Evolutionary conservation across 108 stramenopile species (phyloP), one percentile per base, ranked within the genome.

Genomic region (Mayamaea pseudoterrestris): DNA sequence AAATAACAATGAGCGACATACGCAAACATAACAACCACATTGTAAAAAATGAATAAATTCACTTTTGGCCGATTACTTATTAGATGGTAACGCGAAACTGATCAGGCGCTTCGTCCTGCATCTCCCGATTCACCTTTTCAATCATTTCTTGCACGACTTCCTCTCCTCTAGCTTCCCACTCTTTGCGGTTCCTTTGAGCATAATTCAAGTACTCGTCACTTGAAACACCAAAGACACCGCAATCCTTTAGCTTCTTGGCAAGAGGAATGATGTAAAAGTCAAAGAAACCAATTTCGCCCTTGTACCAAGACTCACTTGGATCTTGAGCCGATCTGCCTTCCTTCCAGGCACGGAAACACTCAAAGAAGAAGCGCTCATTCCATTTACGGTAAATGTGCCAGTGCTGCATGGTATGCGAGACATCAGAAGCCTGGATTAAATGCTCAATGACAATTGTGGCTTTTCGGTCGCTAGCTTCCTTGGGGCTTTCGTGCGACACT

Each of bases 401-500:
- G 44, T 65, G 60, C 35, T 71, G 70, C 65, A 71, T 71, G 5
- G 70, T 66, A 30, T 71, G 70, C 12, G 61, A 40, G 12, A 71
- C 59, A 49, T 71, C 70, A 5, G 70, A 55, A 27, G 65, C 70
- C 45, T 65, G 63, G 20, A 71, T 61, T 32, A 71, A 56, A 28
- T 71, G 70, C 41, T 66, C 70, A 28, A 69, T 50, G 17, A 69
- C 68, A 32, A 56, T 56, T 8, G 55, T 56, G 9, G 55, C 55
- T 23, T 41, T 30, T 27, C 43, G 22, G 43, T 45, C 28, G 18
- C 22, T 32, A 1, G 30, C 55, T 4, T 13, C 18, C 5, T 29
- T 9, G 27, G 5, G 5, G 4, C 27, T 29, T n/a, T 49, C 18
- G 6, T 21, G 16, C 3, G 24, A 5, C 13, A 5, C 22, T 3